A percentile compares a stretch with the other conserved stretches of the same genome.
These are phyloP conservation scores for Candida buenavistaensis DNA, from an alignment of 1,139 yeast genomes.

Conservation along the genomic window DNA sequence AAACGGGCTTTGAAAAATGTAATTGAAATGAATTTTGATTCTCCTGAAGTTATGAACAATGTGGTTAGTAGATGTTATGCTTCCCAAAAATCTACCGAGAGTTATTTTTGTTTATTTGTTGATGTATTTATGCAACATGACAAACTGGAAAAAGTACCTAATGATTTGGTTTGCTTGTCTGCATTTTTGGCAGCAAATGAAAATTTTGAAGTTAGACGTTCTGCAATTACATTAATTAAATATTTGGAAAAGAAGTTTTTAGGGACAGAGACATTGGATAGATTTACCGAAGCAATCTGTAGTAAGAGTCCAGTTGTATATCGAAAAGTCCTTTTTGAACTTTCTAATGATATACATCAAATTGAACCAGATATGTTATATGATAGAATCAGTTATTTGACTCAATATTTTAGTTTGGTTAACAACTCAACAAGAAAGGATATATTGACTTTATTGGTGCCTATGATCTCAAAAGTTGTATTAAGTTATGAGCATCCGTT, in stretches of 20 bases:
- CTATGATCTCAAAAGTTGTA: constrained; percentile 86
- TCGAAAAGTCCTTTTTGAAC: constrained; percentile 71
- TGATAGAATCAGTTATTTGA: constrained; percentile 68
- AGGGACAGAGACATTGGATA: constrained; percentile 41
- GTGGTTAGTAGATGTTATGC: constrained; percentile 70
- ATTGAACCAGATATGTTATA: constrained; percentile 59
- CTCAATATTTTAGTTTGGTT: constrained; percentile 67
- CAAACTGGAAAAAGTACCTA: constrained; percentile 40
- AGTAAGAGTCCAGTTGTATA: constrained; percentile 72
- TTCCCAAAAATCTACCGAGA: constrained; percentile 57
- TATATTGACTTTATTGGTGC: constrained; percentile 73
- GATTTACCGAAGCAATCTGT: constrained; percentile 60
- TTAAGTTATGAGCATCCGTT: constrained; percentile 38
- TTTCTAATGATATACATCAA: constrained; percentile 56
- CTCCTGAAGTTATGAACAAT: constrained; percentile 57
- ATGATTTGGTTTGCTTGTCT: constrained; percentile 64
- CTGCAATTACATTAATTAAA: constrained; percentile 61
- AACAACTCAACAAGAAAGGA: constrained; percentile 62
- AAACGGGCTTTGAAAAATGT: constrained; percentile 71
- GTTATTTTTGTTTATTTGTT: constrained; percentile 71
- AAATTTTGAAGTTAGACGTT: constrained; percentile 54
- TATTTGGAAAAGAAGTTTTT: constrained; percentile 56
- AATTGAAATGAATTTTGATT: constrained; percentile 57
- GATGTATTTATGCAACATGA: constrained; percentile 49
- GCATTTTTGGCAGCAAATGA: constrained; percentile 71